phyloP scores from a whole-genome alignment of 2,329 filamentous ascomycete species.

The Talaromyces sp. region DNA sequence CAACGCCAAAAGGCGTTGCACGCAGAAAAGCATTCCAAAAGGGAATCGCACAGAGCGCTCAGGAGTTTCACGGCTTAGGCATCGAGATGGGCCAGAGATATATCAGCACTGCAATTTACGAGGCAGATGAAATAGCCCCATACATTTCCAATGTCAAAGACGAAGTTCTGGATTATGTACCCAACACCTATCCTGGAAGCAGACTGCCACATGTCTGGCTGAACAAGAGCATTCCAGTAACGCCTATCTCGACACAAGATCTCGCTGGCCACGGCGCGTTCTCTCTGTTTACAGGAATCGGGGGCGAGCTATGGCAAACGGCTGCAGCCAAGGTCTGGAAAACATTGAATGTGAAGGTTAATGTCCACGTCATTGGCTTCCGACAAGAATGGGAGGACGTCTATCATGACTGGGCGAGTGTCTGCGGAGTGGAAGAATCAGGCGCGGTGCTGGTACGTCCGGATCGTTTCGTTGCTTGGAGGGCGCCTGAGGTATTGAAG shows the following conservation, averaged over 20 bases:
- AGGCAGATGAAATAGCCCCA: constrained; percentile 33
- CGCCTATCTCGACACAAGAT: constrained; percentile 53
- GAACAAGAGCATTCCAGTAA: constrained; percentile 41
- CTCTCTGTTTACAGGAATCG: constrained; percentile 49
- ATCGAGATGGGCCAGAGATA: constrained; percentile 57
- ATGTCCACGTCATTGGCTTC: constrained; percentile 50
- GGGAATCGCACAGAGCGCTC: constrained; percentile 38
- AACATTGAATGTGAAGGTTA: constrained; percentile 42
- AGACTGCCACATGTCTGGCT: constrained; percentile 60
- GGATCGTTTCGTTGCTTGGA: constrained; percentile 55
- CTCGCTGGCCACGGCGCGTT: constrained; percentile 53
- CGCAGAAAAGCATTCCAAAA: constrained; percentile 36
- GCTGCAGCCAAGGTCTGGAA: constrained; percentile 40
- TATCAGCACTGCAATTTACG: constrained; percentile 39
- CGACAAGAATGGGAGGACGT: constrained; percentile 56
- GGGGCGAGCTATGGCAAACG: constrained; percentile 49
- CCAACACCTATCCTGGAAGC: constrained; percentile 53
- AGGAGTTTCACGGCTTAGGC: constrained; percentile 52
- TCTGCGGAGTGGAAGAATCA: constrained; percentile 51
- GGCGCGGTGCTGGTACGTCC: constrained; percentile 55
- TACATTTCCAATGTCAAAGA: constrained; percentile 24
- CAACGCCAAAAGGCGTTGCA: constrained; percentile 31
- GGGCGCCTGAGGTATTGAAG: constrained; percentile 14
- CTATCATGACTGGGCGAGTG: constrained; percentile 54
- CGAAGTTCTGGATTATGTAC: constrained; percentile 37